These are phyloP conservation scores for Kodamaea sp. DNA, from an alignment of 1,139 yeast genomes.

Conservation along the genomic window DNA sequence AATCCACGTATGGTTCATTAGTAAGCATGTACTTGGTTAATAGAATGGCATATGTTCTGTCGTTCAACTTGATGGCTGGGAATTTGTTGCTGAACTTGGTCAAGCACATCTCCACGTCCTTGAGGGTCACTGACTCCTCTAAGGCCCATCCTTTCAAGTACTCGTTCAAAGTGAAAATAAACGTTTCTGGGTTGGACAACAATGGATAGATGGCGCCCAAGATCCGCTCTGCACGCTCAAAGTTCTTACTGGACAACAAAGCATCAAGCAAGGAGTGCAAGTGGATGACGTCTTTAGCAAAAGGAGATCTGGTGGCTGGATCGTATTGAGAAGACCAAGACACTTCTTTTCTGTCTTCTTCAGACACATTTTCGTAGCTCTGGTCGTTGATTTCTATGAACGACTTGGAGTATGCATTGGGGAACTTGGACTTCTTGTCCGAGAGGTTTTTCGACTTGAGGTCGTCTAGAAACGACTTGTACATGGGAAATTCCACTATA, in stretches of 20 bases:
- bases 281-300: slow-evolving; percentile 61
- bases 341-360: slow-evolving; percentile 21
- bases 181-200: slow-evolving; percentile 32
- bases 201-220: slow-evolving; percentile 56
- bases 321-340: slow-evolving; percentile 46
- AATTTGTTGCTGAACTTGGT: slow-evolving; percentile 28
- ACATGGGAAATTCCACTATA: slow-evolving; percentile 12
- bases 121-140: slow-evolving; percentile 27
- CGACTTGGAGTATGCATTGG: slow-evolving; percentile 21
- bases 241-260: slow-evolving; percentile 67
- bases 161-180: slow-evolving; percentile 38
- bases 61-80: slow-evolving; percentile 35
- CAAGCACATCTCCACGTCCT: slow-evolving; percentile 31
- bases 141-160: slow-evolving; percentile 38
- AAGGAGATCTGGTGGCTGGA: slow-evolving; percentile 46
- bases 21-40: slow-evolving; percentile 16
- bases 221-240: slow-evolving; percentile 70
- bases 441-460: slow-evolving; percentile 9
- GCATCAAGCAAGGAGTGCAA: slow-evolving; percentile 82
- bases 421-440: slow-evolving; percentile 9
- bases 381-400: slow-evolving; percentile 24
- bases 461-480: slow-evolving; percentile 17
- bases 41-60: slow-evolving; percentile 47
- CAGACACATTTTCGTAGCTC: slow-evolving; percentile 16
- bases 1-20: slow-evolving; percentile 13